Evolutionary conservation across 2,329 filamentous ascomycete genomes (phyloP).

Genomic region (Davidsoniella eucalypti): DNA sequence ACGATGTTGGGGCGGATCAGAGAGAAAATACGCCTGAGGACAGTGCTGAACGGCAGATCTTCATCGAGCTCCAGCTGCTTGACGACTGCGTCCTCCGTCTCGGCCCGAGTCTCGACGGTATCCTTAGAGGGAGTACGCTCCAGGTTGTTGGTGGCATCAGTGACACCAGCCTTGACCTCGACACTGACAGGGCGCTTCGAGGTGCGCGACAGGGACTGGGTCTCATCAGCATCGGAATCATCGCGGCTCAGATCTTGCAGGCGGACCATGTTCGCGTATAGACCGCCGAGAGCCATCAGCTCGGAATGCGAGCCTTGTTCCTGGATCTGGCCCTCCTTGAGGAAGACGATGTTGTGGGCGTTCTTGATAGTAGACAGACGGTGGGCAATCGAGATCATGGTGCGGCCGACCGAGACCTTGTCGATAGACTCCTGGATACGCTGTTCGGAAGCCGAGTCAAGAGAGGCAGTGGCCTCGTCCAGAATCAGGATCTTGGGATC

Average conservation of each 20-base stretch:
- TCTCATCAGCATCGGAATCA: conserved; percentile 16
- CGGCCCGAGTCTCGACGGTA: conserved; percentile 18
- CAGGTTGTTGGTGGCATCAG: conserved; percentile 22
- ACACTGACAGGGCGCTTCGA: conserved; percentile 18
- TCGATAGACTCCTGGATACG: conserved; percentile 35
- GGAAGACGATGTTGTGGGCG: conserved; percentile 51
- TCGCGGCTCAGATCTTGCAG: conserved; percentile 22
- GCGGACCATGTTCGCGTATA: conserved; percentile 37
- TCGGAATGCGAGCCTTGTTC: conserved; percentile 49
- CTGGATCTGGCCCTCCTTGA: conserved; percentile 41
- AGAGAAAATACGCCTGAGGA: conserved; percentile 22
- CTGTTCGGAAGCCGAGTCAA: conserved; percentile 41
- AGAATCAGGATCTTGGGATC: conserved; percentile 41
- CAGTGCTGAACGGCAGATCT: conserved; percentile 24
- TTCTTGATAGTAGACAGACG: conserved; percentile 43
- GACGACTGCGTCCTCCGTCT: conserved; percentile 20
- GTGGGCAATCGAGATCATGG: conserved; percentile 51
- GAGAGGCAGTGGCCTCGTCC: conserved; percentile 44
- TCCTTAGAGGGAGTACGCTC: conserved; percentile 25
- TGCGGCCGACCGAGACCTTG: conserved; percentile 33
- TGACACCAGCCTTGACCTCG: conserved; percentile 20
- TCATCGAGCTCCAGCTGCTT: conserved; percentile 23
- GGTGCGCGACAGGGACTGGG: conserved; percentile 20
- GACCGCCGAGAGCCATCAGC: conserved; percentile 32
- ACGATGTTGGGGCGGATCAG: conserved; percentile 25